Evolutionary conservation across 495 filamentous ascomycete genomes (phyloP).

Genomic region (Acidiella bohemica): DNA sequence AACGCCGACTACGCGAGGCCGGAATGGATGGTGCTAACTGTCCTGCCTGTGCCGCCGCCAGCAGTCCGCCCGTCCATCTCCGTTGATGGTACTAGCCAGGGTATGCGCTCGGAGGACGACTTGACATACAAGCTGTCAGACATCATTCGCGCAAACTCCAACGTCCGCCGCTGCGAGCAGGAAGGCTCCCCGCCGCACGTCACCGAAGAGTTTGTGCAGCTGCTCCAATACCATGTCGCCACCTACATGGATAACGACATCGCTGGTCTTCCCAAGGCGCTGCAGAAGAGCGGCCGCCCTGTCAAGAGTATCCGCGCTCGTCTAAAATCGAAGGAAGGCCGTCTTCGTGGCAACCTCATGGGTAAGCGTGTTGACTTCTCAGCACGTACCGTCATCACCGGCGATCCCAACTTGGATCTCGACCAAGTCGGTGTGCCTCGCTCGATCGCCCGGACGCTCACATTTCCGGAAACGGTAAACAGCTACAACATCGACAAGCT

Average conservation of each 20-base stretch:
- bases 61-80: slow-evolving; percentile 92
- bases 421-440: slow-evolving; percentile 93
- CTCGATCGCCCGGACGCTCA: slow-evolving; percentile 76
- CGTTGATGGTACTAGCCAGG: slow-evolving; percentile 76
- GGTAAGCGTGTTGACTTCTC: slow-evolving; percentile 99
- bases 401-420: slow-evolving; percentile 88
- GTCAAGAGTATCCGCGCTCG: slow-evolving; percentile 93
- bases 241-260: slow-evolving; percentile 99
- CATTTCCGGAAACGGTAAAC: slow-evolving; percentile 94
- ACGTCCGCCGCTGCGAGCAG: slow-evolving; percentile 72
- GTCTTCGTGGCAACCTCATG: slow-evolving; percentile 96
- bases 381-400: slow-evolving; percentile 97
- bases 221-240: slow-evolving; percentile 96
- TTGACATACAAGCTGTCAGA: slow-evolving; percentile 97
- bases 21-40: slow-evolving; percentile 96
- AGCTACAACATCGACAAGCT: slow-evolving; percentile 94
- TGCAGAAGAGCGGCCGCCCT: slow-evolving; percentile 91
- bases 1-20: slow-evolving; percentile 88
- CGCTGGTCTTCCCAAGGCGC: slow-evolving; percentile 83
- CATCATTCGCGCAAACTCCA: slow-evolving; percentile 94
- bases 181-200: slow-evolving; percentile 87
- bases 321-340: slow-evolving; percentile 96
- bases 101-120: slow-evolving; percentile 90
- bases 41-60: slow-evolving; percentile 87
- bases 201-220: slow-evolving; percentile 69